A percentile compares a stretch with the other conserved stretches of the same genome.
Conservation (phyloP, 83 land plant genomes). For the Picea engelmannii region DNA sequence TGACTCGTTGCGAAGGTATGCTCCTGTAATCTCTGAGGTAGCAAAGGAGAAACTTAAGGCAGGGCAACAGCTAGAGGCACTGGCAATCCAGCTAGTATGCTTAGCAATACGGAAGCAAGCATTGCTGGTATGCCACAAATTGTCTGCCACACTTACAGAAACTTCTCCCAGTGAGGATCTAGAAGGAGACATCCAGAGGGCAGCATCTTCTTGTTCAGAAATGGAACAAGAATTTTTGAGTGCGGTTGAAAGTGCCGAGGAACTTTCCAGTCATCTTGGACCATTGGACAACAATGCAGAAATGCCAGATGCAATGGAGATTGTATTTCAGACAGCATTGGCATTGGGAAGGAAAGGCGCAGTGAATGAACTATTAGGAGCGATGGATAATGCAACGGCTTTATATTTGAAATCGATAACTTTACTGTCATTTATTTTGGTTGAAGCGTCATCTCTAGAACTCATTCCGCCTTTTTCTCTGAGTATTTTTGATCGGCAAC, state of each 20-base stretch:
- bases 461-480: conserved; percentile 79
- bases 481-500: conserved; percentile 50
- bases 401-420: conserved; percentile 77
- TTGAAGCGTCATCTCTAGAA: conserved; percentile 77
- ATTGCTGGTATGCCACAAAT: conserved; percentile 67
- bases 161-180: conserved; percentile 28
- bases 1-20: conserved; percentile 71
- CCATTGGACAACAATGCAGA: conserved; percentile 43
- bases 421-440: conserved; percentile 70
- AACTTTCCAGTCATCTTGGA: conserved; percentile 53
- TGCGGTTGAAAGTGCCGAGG: conserved; percentile 84
- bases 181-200: conserved; percentile 21
- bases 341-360: conserved; percentile 73
- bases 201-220: conserved; percentile 50
- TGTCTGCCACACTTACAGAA: conserved; percentile 70
- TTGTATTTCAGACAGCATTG: conserved; percentile 83
- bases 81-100: conserved; percentile 83
- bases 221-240: conserved; percentile 78
- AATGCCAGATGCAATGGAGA: conserved; percentile 96
- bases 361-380: conserved; percentile 84
- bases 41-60: conserved; percentile 70
- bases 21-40: conserved; percentile 69
- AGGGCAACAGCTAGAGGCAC: conserved; percentile 63
- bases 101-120: conserved; percentile 96
- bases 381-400: conserved; percentile 50